phyloP scores from a whole-genome alignment of 768 basidiomycete genomes.

The Butyriboletus loyo region DNA sequence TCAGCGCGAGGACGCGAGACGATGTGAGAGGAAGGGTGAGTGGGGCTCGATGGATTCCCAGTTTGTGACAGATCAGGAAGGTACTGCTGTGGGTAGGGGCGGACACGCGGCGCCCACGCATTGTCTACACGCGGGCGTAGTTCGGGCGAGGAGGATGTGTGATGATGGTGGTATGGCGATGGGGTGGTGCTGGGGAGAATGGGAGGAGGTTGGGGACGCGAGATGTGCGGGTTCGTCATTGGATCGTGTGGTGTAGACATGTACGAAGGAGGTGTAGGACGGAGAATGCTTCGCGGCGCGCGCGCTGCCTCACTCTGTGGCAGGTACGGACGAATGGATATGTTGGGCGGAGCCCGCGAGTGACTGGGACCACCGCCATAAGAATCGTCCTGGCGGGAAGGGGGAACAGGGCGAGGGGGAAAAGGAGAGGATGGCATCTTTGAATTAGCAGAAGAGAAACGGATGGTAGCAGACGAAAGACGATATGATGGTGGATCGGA shows the following conservation, averaged over 20 bases:
- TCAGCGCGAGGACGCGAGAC: slow-evolving; percentile 11
- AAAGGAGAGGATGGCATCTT: slow-evolving; percentile 23
- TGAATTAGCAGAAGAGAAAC: background rate
- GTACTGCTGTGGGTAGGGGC: slow-evolving; percentile 10
- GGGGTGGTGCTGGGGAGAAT: slow-evolving; percentile 8
- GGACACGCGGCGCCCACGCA: slow-evolving; percentile 24
- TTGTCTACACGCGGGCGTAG: slow-evolving; percentile 19
- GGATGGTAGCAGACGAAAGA: background rate
- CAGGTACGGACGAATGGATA: background rate
- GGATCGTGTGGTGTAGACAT: slow-evolving; percentile 3
- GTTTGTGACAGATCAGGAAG: slow-evolving; percentile 7
- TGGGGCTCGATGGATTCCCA: background rate
- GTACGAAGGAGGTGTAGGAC: slow-evolving; percentile 6
- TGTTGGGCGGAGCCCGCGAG: slow-evolving; percentile 1
- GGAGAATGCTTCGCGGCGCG: slow-evolving; percentile 18
- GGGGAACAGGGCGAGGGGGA: slow-evolving; percentile 10
- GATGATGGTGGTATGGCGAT: slow-evolving; percentile 14
- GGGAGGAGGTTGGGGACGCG: slow-evolving; percentile 3
- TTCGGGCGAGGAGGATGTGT: slow-evolving; percentile 26
- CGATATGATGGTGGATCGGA: slow-evolving; percentile 2
- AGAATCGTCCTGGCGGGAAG: slow-evolving; percentile 9
- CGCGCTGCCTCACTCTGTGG: slow-evolving; percentile 5
- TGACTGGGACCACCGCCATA: background rate
- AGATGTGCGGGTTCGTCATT: background rate
- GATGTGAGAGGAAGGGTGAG: slow-evolving; percentile 12